Conservation (phyloP, 495 filamentous ascomycete species). For the Rusavskia elegans region DNA sequence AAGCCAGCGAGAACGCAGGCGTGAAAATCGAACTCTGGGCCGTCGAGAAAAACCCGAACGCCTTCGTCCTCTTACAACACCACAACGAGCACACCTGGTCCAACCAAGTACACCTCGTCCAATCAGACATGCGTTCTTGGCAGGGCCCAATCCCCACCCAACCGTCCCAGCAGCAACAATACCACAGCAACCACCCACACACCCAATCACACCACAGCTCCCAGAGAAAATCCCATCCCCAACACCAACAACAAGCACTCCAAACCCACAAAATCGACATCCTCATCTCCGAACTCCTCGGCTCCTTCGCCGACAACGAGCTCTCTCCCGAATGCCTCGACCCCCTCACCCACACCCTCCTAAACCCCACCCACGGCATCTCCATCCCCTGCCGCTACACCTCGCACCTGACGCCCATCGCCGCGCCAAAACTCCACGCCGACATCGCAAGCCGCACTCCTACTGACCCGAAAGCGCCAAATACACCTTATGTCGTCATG, state of each 20-base stretch:
- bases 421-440: constrained; percentile 71
- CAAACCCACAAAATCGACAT: constrained; percentile 57
- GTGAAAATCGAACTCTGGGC: constrained; percentile 76
- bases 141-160: constrained; percentile 39
- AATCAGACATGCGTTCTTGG: constrained; percentile 96
- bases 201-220: neutral
- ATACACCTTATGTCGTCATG: constrained; percentile 86
- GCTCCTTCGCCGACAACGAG: constrained; percentile 85
- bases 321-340: constrained; percentile 82
- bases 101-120: constrained; percentile 63
- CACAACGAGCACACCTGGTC: constrained; percentile 70
- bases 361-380: constrained; percentile 65
- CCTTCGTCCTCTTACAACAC: constrained; percentile 75
- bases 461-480: constrained; percentile 51
- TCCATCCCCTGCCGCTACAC: constrained; percentile 88
- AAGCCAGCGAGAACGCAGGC: constrained; percentile 58
- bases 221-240: neutral
- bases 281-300: constrained; percentile 80
- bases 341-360: constrained; percentile 63
- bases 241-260: neutral
- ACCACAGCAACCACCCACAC: neutral
- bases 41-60: constrained; percentile 96
- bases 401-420: constrained; percentile 76
- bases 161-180: constrained; percentile 13
- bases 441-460: constrained; percentile 50